Evolutionary conservation across 2,329 filamentous ascomycete species (phyloP).

Genomic region (Sclerotinia glacialis): DNA sequence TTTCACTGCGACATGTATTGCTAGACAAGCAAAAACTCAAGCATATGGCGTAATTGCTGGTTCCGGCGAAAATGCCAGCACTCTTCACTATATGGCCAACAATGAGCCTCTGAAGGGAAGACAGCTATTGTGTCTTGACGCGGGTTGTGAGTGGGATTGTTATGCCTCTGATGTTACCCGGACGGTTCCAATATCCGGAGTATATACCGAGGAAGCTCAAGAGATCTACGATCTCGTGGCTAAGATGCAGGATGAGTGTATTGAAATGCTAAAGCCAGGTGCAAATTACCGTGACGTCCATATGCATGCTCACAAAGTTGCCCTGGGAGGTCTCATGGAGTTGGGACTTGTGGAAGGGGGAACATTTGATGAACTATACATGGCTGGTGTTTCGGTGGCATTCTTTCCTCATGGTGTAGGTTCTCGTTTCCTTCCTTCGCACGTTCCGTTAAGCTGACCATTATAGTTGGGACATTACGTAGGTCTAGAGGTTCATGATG

Average conservation of each 20-base stretch:
- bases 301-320: conserved; percentile 67
- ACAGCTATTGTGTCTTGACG: conserved; percentile 79
- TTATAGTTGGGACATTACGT: conserved; percentile 49
- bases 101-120: conserved; percentile 66
- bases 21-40: conserved; percentile 70
- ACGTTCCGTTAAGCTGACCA: background rate
- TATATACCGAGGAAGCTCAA: conserved; percentile 65
- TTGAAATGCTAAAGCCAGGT: conserved; percentile 65
- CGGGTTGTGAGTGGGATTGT: conserved; percentile 77
- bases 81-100: conserved; percentile 83
- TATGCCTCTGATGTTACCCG: conserved; percentile 91
- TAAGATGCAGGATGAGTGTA: conserved; percentile 75
- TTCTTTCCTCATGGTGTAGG: conserved; percentile 62
- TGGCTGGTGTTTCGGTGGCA: conserved; percentile 53
- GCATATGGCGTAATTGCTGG: conserved; percentile 89
- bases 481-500: conserved; percentile 64
- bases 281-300: conserved; percentile 71
- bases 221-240: conserved; percentile 76
- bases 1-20: conserved; percentile 70
- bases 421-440: background rate
- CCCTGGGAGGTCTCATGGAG: conserved; percentile 65
- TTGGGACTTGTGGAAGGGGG: conserved; percentile 71
- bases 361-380: conserved; percentile 51
- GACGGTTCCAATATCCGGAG: conserved; percentile 74
- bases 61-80: conserved; percentile 76